Evolutionary conservation across 2,329 filamentous ascomycete species (phyloP).

Genomic region (Alternaria sp.): DNA sequence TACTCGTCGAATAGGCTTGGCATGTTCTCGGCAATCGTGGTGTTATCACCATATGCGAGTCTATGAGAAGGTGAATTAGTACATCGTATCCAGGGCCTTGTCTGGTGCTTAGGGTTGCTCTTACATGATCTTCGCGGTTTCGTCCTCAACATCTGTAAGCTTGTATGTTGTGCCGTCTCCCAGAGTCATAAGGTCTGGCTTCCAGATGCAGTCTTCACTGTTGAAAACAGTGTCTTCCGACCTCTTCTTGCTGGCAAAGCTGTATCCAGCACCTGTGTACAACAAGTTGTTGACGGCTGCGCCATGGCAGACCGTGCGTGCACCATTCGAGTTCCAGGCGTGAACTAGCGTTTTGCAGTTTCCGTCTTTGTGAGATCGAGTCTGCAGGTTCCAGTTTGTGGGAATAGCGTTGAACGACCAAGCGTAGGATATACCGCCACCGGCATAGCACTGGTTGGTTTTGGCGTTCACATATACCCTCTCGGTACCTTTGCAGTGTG

Average conservation of each 20-base stretch:
- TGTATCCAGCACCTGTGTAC: neutral
- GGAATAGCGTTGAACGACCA: neutral
- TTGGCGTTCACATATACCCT: neutral
- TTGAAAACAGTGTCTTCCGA: neutral
- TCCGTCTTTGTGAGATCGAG: neutral
- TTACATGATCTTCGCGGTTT: neutral
- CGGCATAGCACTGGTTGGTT: neutral
- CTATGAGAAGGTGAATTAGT: neutral
- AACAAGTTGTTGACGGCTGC: neutral
- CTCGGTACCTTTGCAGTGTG: neutral
- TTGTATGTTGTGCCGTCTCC: neutral
- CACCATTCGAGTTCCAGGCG: neutral
- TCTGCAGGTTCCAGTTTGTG: neutral
- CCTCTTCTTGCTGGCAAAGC: neutral
- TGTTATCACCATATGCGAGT: neutral
- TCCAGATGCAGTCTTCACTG: neutral
- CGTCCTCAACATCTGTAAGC: neutral
- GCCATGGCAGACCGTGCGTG: neutral
- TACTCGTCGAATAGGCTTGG: neutral
- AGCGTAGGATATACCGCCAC: neutral
- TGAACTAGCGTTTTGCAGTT: neutral
- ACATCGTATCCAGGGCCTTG: neutral
- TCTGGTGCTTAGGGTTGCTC: neutral
- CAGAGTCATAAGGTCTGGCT: neutral
- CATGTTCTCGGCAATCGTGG: neutral